phyloP scores from a whole-genome alignment of 2,329 filamentous ascomycete genomes.

The Trichophyton simii region DNA sequence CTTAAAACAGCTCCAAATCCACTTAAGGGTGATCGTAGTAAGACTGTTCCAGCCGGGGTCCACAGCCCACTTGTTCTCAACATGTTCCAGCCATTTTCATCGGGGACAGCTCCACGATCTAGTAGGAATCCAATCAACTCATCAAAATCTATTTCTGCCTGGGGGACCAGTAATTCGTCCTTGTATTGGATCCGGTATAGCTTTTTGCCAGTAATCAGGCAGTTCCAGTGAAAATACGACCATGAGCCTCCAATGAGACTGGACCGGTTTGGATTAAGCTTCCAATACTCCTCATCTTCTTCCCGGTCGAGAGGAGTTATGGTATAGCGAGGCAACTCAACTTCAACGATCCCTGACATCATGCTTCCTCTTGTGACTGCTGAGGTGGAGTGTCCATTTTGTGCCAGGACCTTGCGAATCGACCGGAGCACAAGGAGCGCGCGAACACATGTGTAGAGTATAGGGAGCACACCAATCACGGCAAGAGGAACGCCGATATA shows the following conservation, averaged over 20 bases:
- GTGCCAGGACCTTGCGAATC: constrained; percentile 47
- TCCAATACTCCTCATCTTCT: constrained; percentile 47
- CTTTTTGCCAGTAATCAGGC: constrained; percentile 49
- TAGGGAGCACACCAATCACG: constrained; percentile 49
- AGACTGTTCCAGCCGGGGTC: constrained; percentile 46
- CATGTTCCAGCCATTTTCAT: constrained; percentile 47
- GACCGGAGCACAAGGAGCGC: constrained; percentile 49
- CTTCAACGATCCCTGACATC: constrained; percentile 53
- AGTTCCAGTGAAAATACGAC: constrained; percentile 55
- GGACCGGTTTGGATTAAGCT: constrained; percentile 39
- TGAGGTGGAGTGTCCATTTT: constrained; percentile 39
- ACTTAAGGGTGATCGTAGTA: constrained; percentile 44
- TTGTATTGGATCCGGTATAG: constrained; percentile 52
- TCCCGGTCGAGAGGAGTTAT: constrained; percentile 49
- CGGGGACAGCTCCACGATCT: constrained; percentile 50
- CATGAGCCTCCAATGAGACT: constrained; percentile 49
- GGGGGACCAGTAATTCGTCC: constrained; percentile 36
- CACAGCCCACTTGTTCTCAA: constrained; percentile 47
- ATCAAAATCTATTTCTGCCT: constrained; percentile 44
- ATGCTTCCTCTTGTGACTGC: constrained; percentile 52
- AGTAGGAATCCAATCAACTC: constrained; percentile 50
- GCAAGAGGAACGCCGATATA: constrained; percentile 48
- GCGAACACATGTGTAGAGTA: constrained; percentile 52
- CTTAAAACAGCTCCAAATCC: constrained; percentile 38
- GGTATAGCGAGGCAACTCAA: constrained; percentile 52